Evolutionary conservation across 306 rosid genomes (phyloP).

Genomic region (Gleditsia sinensis): DNA sequence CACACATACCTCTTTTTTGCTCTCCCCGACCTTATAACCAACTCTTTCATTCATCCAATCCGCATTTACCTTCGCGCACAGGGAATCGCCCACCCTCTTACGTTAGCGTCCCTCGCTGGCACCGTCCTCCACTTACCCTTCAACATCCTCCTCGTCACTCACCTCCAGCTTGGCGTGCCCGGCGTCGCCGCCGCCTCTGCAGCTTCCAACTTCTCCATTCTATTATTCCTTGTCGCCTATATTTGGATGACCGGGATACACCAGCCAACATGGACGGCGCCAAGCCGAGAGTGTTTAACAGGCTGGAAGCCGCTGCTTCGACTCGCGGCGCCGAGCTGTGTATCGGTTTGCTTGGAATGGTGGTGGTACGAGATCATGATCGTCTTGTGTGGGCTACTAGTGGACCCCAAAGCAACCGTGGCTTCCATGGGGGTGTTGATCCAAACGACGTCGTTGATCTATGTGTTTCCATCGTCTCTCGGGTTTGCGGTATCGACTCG

Average conservation of each 20-base stretch:
- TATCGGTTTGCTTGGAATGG: conserved; percentile 93
- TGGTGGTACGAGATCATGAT: conserved; percentile 99
- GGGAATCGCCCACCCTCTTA: conserved; percentile 69
- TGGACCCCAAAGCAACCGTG: conserved; percentile 78
- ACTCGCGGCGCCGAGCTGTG: conserved; percentile 86
- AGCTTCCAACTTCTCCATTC: conserved; percentile 56
- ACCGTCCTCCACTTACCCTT: conserved; percentile 57
- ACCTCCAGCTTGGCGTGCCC: conserved; percentile 49
- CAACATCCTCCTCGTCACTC: conserved; percentile 43
- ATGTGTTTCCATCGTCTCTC: conserved; percentile 83
- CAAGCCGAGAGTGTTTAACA: conserved; percentile 61
- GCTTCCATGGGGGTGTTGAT: conserved; percentile 92
- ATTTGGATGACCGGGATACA: conserved; percentile 50
- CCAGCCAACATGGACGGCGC: conserved; percentile 61
- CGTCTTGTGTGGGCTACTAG: conserved; percentile 68
- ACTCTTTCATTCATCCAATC: conserved; percentile 84
- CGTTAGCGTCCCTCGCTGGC: conserved; percentile 75
- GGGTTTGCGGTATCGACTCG: conserved; percentile 85
- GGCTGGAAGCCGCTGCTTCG: conserved; percentile 71
- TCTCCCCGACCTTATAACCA: conserved; percentile 80
- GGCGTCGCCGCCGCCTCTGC: conserved; percentile 86
- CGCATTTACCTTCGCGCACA: conserved; percentile 92
- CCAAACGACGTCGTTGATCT: conserved; percentile 85
- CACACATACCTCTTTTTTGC: conserved; percentile 60
- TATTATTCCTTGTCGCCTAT: conserved; percentile 39